Base-by-base conservation (phyloP, 257 asterid species). In the Solanum commersonii region DNA sequence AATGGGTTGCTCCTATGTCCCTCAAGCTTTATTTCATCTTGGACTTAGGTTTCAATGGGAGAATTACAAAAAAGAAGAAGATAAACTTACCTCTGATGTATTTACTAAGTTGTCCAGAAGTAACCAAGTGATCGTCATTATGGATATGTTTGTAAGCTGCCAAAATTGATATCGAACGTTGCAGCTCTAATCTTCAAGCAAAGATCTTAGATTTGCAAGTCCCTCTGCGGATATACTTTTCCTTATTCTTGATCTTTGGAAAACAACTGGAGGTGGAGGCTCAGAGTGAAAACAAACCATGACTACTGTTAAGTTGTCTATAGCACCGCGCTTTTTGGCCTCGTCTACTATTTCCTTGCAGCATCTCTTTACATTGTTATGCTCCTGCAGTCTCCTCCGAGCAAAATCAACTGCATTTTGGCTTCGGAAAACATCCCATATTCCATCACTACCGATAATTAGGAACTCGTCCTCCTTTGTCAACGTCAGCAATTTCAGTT, bases 391-490 rank as follows among this genome's bases (percentile, higher is more conserved):
- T 84, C 93, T 88, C 89, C 98, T 94, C 90, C 99, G 88, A 0
- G 95, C 94, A 33, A 95, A 95, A 79, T 95, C 98, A 16, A 96
- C 96, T 1, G 99, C 99, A 22, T 95, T 94, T 88, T 96, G 98
- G 96, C 94, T 95, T 87, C 92, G 87, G 87, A 96, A 96, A 18
- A 92, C 95, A 4, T 96, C 99, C 99, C 99, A 95, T 87, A 96
- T 77, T 25, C 99, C 99, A 79, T 96, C 98, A 44, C 99, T 94
- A 8, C 94, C 96, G 3, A 96, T 94, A 78, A 96, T 93, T 95
- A 96, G 90, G 96, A 94, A 95, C 68, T 96, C 99, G 2, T 96
- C 99, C 88, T 95, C 98, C 46, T 92, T 94, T 22, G 96, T 92
- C 18, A 96, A 95, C 5, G 96, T 95, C 49, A 86, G 90, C 84